Conservation (phyloP, 1,284 basidiomycete genomes). For the Naganishia cerealis region DNA sequence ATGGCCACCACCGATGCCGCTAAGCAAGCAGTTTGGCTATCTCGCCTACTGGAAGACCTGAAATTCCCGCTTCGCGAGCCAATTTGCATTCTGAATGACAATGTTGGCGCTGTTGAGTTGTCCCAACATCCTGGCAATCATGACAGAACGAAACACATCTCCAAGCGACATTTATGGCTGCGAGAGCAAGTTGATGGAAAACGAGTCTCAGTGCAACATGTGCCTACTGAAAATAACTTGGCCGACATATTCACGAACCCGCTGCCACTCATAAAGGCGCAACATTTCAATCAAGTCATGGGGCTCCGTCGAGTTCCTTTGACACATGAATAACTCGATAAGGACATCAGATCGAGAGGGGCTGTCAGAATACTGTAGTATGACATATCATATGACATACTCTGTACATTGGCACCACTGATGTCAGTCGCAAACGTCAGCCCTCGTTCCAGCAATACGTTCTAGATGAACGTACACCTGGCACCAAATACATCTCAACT, state of each 20-base stretch:
- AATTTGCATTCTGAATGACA: conserved; percentile 22
- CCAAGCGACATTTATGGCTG: conserved; percentile 6
- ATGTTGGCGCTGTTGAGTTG: conserved; percentile 8
- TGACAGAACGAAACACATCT: conserved; percentile 26
- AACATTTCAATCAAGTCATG: background rate
- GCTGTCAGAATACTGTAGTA: background rate
- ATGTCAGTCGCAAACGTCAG: no score
- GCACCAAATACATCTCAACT: no score
- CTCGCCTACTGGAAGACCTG: conserved; percentile 40
- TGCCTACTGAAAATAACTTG: background rate
- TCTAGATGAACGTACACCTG: no score
- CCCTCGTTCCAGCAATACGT: no score
- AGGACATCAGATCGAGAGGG: conserved; percentile 6
- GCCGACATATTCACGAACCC: conserved; percentile 28
- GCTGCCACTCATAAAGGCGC: background rate
- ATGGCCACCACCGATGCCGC: conserved; percentile 57
- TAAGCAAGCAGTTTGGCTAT: conserved; percentile 54
- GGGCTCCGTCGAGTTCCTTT: conserved; percentile 4
- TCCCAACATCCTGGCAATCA: conserved; percentile 10
- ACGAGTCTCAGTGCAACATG: background rate
- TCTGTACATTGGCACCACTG: no score
- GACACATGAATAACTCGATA: no score
- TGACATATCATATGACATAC: no score
- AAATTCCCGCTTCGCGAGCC: background rate
- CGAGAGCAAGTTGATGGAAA: conserved; percentile 37